Evolutionary conservation across 2,329 filamentous ascomycete genomes (phyloP), one percentile per base, ranked within the genome.

Genomic region (Podosphaera fusca): DNA sequence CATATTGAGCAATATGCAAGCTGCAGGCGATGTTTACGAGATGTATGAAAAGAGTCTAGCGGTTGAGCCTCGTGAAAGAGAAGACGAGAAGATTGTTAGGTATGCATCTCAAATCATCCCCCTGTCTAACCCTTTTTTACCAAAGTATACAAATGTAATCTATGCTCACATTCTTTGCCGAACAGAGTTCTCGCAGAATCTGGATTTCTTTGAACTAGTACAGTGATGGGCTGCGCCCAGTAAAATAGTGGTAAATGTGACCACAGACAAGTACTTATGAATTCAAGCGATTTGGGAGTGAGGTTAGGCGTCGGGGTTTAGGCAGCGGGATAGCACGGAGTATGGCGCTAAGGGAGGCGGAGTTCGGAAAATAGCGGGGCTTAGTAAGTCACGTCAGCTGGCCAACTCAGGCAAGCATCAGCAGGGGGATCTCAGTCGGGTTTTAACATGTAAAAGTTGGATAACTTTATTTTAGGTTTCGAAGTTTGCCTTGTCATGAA

Each of bases 11-110:
- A 95, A 96, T 69, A 94, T 96, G 85, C 85, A 94, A 72, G 84
- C 84, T 35, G 90, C 92, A 3, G 86, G 88, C 56, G 90, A 96
- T 69, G 92, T 98, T 61, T 89, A 96, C 70, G 90, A 96, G 74
- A 96, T 96, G 92, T 98, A 96, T 74, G 89, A 96, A 70, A 89
- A 89, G 76, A 95, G 88, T 72, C 74, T 98, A 72, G 78, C 83
- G 66, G 82, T 98, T 59, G 92, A 98, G 70, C 92, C 92, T 61
- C 80, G 92, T 66, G 92, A 98, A 74, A 80, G 92, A 65, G 92
- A 98, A 73, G 92, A 98, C 68, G 92, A 98, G 73, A 96, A 96
- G 77, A 96, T 98, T 75, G 90, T 95, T 68, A 94, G 92, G 89
- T 67, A 67, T 62, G 66, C 67, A 57, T 60, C 59, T n/a, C 10